Conservation (phyloP, 2,329 filamentous ascomycete species). For the Xylaria polymorpha region DNA sequence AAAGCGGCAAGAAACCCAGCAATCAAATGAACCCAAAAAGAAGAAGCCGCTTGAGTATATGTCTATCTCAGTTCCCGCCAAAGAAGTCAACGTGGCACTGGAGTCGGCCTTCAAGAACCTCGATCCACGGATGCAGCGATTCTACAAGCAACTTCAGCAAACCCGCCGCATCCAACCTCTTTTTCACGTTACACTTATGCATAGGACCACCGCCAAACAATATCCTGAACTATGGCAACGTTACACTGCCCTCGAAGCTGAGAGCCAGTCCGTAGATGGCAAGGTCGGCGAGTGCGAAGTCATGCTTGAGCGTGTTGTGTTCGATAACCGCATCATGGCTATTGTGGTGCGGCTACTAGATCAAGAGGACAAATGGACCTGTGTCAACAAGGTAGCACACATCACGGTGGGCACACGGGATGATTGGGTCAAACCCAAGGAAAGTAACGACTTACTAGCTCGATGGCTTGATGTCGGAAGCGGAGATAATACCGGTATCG, state of each 20-base stretch:
- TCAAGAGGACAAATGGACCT: constrained; percentile 69
- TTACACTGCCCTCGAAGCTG: constrained; percentile 68
- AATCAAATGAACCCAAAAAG: constrained; percentile 53
- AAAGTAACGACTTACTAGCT: constrained; percentile 87
- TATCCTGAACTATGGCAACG: constrained; percentile 79
- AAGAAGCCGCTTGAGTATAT: constrained; percentile 68
- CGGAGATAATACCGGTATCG: constrained; percentile 57
- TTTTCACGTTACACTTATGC: constrained; percentile 96
- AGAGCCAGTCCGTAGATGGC: constrained; percentile 52
- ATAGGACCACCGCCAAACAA: constrained; percentile 72
- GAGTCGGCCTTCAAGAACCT: constrained; percentile 74
- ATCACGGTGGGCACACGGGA: constrained; percentile 88
- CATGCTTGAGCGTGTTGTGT: constrained; percentile 79
- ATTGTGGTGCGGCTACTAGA: constrained; percentile 82
- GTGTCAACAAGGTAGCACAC: constrained; percentile 82
- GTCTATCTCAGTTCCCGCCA: constrained; percentile 60
- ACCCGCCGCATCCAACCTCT: constrained; percentile 80
- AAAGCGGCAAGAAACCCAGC: constrained; percentile 55
- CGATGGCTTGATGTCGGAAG: constrained; percentile 74
- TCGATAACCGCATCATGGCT: constrained; percentile 88
- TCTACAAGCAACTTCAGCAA: constrained; percentile 81
- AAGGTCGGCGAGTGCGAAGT: constrained; percentile 73
- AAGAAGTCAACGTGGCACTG: constrained; percentile 65
- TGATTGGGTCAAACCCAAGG: constrained; percentile 83
- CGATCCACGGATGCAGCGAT: constrained; percentile 64